Conservation (phyloP, 1,284 basidiomycete genomes). For the Apiotrichum veenhuisii region DNA sequence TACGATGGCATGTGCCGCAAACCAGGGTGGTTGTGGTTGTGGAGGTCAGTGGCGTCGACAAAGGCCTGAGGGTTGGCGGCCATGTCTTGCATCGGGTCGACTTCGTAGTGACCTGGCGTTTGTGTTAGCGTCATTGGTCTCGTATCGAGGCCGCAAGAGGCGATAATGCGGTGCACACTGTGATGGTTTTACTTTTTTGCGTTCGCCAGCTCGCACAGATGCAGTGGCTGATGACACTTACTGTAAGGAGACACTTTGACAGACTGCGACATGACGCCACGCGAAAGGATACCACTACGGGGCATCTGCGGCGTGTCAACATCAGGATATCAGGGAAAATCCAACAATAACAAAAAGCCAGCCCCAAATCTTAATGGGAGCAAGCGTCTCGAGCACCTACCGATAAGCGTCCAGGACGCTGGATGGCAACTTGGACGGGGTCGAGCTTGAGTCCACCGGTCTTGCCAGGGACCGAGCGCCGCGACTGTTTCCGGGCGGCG, state of each 20-base stretch:
- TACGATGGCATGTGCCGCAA: not conserved
- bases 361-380: too few species aligned
- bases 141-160: too few species aligned
- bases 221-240: not conserved
- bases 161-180: too few species aligned
- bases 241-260: constrained; percentile 6
- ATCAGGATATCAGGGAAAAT: constrained; percentile 4
- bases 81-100: not conserved
- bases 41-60: not conserved
- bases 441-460: not conserved
- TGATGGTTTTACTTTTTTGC: not conserved
- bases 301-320: not conserved
- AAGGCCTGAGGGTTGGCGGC: not conserved
- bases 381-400: not conserved
- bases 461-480: not conserved
- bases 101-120: not conserved
- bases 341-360: not conserved
- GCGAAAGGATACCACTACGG: constrained; percentile 15
- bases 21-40: not conserved
- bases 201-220: not conserved
- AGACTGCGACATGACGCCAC: constrained; percentile 15
- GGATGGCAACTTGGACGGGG: not conserved
- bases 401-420: not conserved
- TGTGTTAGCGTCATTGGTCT: not conserved
- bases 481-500: not conserved